phyloP scores from a whole-genome alignment of 306 rosid species.

The Fragaria iinumae region DNA sequence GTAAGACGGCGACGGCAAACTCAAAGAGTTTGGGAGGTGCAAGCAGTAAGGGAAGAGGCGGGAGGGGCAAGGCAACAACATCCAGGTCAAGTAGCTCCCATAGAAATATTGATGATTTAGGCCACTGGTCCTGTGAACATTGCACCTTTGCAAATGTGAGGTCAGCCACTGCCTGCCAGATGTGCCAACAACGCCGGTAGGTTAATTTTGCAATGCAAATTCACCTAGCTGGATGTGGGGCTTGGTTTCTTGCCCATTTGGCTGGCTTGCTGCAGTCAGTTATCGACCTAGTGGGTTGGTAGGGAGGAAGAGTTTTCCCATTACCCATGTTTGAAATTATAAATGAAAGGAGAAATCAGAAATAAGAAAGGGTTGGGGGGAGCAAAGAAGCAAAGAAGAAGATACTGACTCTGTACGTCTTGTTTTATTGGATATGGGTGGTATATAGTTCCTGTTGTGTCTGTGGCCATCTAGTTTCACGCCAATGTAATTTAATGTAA shows the following conservation, averaged over 20 bases:
- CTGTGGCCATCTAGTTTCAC: constrained; percentile 25
- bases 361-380: constrained; percentile 12
- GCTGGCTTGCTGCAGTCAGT: constrained; percentile 8
- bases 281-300: not conserved
- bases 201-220: not conserved
- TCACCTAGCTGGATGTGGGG: constrained; percentile 16
- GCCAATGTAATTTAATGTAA: constrained; percentile 24
- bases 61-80: constrained; percentile 44
- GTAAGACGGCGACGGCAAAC: constrained; percentile 36
- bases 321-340: constrained; percentile 3
- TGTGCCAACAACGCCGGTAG: constrained; percentile 45
- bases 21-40: constrained; percentile 37
- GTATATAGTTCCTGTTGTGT: constrained; percentile 32
- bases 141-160: constrained; percentile 45
- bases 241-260: constrained; percentile 10
- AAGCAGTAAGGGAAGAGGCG: constrained; percentile 44
- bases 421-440: constrained; percentile 24
- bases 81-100: constrained; percentile 36
- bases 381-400: constrained; percentile 4
- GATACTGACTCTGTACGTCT: not conserved
- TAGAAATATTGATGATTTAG: constrained; percentile 35
- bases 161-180: constrained; percentile 40
- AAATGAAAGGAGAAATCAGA: constrained; percentile 7
- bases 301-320: constrained; percentile 3
- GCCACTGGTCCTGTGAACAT: constrained; percentile 53